These are phyloP conservation scores for Oryza longistaminata DNA, from an alignment of 176 grass and related monocot genomes.

Conservation along the genomic window DNA sequence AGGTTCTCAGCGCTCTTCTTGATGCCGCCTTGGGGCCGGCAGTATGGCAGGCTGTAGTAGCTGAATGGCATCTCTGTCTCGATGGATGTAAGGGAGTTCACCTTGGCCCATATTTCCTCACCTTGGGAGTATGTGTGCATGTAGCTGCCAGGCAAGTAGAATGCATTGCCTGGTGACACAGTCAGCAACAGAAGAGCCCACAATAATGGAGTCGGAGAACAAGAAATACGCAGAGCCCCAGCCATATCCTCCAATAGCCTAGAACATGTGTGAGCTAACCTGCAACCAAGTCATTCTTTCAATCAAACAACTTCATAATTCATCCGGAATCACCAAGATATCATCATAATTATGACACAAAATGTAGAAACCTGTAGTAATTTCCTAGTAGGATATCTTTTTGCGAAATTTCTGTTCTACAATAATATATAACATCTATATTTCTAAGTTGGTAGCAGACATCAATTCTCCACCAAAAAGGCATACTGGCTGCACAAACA, in stretches of 20 bases:
- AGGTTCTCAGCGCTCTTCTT: slow-evolving; percentile 94
- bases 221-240: background rate
- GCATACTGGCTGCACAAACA: background rate
- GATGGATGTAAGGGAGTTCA: slow-evolving; percentile 87
- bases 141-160: slow-evolving; percentile 88
- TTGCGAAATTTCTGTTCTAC: background rate
- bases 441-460: background rate
- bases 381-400: background rate
- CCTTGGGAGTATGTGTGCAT: slow-evolving; percentile 72
- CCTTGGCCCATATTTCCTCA: slow-evolving; percentile 63
- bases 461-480: background rate
- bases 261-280: slow-evolving; percentile 38
- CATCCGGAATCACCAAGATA: background rate
- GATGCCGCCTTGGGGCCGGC: slow-evolving; percentile 56
- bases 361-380: background rate
- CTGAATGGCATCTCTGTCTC: slow-evolving; percentile 82
- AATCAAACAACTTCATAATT: slow-evolving; percentile 7
- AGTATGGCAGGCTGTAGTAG: slow-evolving; percentile 86
- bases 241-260: slow-evolving; percentile 32
- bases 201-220: slow-evolving; percentile 15
- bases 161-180: slow-evolving; percentile 44
- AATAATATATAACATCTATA: background rate
- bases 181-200: slow-evolving; percentile 37
- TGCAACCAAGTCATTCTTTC: slow-evolving; percentile 24
- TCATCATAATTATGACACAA: no score